Conservation (phyloP, 116 monocot genomes). For the Dioscorea cayenensis region DNA sequence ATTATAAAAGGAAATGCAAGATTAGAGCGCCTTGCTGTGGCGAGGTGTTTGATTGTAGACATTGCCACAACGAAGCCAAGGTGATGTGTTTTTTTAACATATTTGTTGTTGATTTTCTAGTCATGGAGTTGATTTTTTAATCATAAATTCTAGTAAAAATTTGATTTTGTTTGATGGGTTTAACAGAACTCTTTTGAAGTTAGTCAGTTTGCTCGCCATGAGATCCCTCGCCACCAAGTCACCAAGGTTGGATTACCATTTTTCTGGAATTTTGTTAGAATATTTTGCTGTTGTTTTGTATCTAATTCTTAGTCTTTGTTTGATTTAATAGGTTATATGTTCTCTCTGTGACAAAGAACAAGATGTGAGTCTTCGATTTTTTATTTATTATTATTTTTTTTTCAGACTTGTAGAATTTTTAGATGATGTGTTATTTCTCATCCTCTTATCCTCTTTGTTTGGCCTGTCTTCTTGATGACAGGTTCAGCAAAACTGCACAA, state of each 20-base stretch:
- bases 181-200: conserved; percentile 41
- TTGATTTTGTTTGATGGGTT: conserved; percentile 6
- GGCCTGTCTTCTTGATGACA: conserved; percentile 12
- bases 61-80: conserved; percentile 83
- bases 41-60: conserved; percentile 69
- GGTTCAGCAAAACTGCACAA: conserved; percentile 63
- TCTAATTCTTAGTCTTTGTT: background rate
- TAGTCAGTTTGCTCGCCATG: conserved; percentile 39
- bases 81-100: conserved; percentile 6
- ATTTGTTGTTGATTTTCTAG: background rate
- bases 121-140: background rate
- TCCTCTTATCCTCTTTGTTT: background rate
- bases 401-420: background rate
- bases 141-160: background rate
- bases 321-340: conserved; percentile 58
- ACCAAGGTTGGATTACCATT: conserved; percentile 27
- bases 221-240: conserved; percentile 57
- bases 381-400: background rate
- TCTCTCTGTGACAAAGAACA: conserved; percentile 73
- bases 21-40: conserved; percentile 76
- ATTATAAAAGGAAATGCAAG: conserved; percentile 71
- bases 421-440: background rate
- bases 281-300: background rate
- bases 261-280: background rate
- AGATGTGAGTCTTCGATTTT: conserved; percentile 47